Evolutionary conservation across 2,329 filamentous ascomycete species (phyloP).

Genomic region (Metarhizium guizhouense): DNA sequence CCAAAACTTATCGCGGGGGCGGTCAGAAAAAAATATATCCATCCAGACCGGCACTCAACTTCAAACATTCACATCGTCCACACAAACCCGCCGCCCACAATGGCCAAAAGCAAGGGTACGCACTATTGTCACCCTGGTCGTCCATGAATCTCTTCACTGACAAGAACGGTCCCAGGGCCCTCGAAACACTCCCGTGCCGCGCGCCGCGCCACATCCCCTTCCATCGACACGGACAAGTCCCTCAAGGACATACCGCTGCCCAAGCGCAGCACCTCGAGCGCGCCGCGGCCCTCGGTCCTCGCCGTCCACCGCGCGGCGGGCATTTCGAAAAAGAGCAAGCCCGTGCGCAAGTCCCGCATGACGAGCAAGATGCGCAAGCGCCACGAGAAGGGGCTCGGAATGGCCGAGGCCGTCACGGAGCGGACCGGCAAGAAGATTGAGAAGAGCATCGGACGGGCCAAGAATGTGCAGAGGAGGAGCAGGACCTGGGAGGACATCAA

Average conservation of each 20-base stretch:
- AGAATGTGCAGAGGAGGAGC: conserved; percentile 37
- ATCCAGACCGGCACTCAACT: neutral
- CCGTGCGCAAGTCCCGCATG: conserved; percentile 42
- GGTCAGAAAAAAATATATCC: neutral
- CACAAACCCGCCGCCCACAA: conserved; percentile 1
- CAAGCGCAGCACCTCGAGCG: conserved; percentile 5
- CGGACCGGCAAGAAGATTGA: conserved; percentile 47
- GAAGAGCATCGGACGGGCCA: conserved; percentile 42
- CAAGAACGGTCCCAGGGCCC: conserved; percentile 31
- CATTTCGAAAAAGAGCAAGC: conserved; percentile 57
- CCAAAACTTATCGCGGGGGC: too few relatives aligned
- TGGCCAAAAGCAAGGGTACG: conserved; percentile 11
- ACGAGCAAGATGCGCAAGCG: conserved; percentile 47
- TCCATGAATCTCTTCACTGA: neutral
- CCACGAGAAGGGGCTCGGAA: conserved; percentile 48
- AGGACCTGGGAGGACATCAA: conserved; percentile 54
- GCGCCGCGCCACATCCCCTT: conserved; percentile 60
- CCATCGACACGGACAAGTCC: conserved; percentile 64
- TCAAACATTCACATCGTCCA: too few relatives aligned
- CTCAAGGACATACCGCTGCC: conserved; percentile 47
- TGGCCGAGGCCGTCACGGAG: conserved; percentile 51
- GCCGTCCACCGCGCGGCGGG: conserved; percentile 59
- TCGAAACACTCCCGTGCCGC: conserved; percentile 68
- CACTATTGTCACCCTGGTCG: neutral
- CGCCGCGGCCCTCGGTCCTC: conserved; percentile 51